Evolutionary conservation across 1,139 yeast genomes (phyloP).

Genomic region (Kodamaea suecica): DNA sequence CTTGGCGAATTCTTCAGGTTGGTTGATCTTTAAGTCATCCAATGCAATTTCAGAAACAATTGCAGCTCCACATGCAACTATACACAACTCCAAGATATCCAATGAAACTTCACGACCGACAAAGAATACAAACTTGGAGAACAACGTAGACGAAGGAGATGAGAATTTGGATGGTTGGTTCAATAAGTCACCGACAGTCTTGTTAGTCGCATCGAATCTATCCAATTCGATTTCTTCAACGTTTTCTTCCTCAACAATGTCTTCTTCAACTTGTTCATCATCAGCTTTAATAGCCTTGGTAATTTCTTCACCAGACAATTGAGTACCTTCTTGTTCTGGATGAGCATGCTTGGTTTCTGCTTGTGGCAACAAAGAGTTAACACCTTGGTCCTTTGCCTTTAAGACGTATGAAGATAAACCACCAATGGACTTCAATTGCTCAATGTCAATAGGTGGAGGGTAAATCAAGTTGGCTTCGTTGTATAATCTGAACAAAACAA

Average conservation of each 20-base stretch:
- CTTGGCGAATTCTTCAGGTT: conserved; percentile 38
- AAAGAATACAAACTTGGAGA: conserved; percentile 73
- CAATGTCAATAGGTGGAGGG: conserved; percentile 81
- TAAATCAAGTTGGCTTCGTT: conserved; percentile 81
- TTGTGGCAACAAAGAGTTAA: conserved; percentile 41
- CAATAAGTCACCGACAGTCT: conserved; percentile 71
- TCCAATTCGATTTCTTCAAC: conserved; percentile 56
- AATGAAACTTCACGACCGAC: conserved; percentile 96
- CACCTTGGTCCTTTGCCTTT: conserved; percentile 38
- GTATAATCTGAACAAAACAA: conserved; percentile 80
- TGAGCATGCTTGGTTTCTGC: conserved; percentile 20
- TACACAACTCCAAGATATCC: conserved; percentile 84
- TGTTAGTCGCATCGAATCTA: conserved; percentile 60
- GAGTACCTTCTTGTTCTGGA: conserved; percentile 34
- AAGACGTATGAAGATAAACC: conserved; percentile 84
- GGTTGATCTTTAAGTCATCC: conserved; percentile 60
- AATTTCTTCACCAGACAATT: conserved; percentile 44
- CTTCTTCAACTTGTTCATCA: conserved; percentile 37
- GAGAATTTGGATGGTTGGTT: conserved; percentile 72
- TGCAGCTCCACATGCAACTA: conserved; percentile 84
- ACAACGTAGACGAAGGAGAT: conserved; percentile 59
- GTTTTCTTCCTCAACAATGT: conserved; percentile 29
- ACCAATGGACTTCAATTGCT: conserved; percentile 78
- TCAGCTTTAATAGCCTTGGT: conserved; percentile 53
- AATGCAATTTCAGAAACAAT: conserved; percentile 83